Evolutionary conservation across 805 yeast species (phyloP).

Genomic region (Teunomyces kruisii): DNA sequence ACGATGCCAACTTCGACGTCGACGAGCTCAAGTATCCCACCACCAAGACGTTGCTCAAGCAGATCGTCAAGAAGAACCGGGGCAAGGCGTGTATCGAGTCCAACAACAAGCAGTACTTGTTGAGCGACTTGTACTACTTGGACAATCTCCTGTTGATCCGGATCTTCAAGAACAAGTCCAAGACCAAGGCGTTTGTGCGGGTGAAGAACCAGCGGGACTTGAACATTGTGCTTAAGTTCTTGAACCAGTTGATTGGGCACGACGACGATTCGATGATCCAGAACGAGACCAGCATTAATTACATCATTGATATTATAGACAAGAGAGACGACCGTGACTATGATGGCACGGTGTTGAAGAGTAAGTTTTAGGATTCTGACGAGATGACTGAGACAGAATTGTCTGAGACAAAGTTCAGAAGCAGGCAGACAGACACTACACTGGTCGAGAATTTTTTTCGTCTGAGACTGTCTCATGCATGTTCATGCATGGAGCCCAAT

Average conservation of each 20-base stretch:
- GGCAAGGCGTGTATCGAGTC: conserved; percentile 25
- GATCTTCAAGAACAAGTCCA: conserved; percentile 42
- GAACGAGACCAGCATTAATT: conserved; percentile 22
- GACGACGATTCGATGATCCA: conserved; percentile 8
- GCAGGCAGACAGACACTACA: too few species aligned
- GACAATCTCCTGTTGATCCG: conserved; percentile 33
- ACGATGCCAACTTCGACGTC: conserved; percentile 8
- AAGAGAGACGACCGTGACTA: conserved; percentile 22
- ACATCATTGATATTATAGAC: conserved; percentile 36
- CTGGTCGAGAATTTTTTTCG: too few species aligned
- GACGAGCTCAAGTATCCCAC: conserved; percentile 25
- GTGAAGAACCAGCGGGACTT: conserved; percentile 30
- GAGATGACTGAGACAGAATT: neutral
- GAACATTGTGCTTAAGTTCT: conserved; percentile 20
- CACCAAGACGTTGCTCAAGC: conserved; percentile 31
- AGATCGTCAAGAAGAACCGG: conserved; percentile 16
- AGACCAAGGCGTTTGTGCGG: conserved; percentile 40
- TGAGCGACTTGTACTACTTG: conserved; percentile 39
- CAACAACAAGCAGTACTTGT: conserved; percentile 41
- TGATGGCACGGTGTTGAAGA: neutral
- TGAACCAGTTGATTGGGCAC: conserved; percentile 16
- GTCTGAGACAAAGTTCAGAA: too few species aligned
- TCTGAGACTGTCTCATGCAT: too few species aligned
- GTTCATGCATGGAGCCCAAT: too few species aligned
- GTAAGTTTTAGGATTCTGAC: neutral